Evolutionary conservation across 192 early-diverging fungal genomes (phyloP).

Genomic region (Coemansia pectinata): DNA sequence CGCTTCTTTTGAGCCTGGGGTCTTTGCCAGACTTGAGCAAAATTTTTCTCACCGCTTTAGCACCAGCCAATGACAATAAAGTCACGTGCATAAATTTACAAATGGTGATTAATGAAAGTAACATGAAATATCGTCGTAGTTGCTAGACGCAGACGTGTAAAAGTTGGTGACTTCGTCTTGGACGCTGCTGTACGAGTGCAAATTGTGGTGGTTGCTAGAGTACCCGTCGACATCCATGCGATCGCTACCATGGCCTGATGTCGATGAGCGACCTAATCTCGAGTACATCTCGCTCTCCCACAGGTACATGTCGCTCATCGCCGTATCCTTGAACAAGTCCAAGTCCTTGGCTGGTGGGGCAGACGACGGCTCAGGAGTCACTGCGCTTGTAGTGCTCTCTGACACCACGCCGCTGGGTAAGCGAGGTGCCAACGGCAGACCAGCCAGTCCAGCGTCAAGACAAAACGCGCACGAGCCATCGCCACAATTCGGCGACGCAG

Average conservation of each 20-base stretch:
- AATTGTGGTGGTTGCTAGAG: neutral
- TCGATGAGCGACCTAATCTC: slow-evolving; percentile 10
- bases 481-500: neutral
- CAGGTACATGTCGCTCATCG: slow-evolving; percentile 15
- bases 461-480: neutral
- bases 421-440: neutral
- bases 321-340: slow-evolving; percentile 31
- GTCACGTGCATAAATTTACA: neutral
- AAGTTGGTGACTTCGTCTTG: slow-evolving; percentile 23
- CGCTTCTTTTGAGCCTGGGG: too few relatives aligned
- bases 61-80: neutral
- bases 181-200: slow-evolving; percentile 17
- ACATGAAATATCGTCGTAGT: slow-evolving; percentile 31
- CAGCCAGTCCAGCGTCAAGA: neutral
- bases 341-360: neutral
- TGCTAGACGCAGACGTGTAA: slow-evolving; percentile 16
- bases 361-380: neutral
- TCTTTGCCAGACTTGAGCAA: neutral
- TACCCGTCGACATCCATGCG: slow-evolving; percentile 22
- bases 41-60: neutral
- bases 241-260: slow-evolving; percentile 14
- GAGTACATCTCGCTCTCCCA: slow-evolving; percentile 51
- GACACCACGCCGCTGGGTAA: slow-evolving; percentile 14
- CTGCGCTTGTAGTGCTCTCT: slow-evolving; percentile 20
- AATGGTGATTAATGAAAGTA: slow-evolving; percentile 15